Evolutionary conservation across 345 rosid species (phyloP).

Genomic region (Cardamine chenopodiifolia): DNA sequence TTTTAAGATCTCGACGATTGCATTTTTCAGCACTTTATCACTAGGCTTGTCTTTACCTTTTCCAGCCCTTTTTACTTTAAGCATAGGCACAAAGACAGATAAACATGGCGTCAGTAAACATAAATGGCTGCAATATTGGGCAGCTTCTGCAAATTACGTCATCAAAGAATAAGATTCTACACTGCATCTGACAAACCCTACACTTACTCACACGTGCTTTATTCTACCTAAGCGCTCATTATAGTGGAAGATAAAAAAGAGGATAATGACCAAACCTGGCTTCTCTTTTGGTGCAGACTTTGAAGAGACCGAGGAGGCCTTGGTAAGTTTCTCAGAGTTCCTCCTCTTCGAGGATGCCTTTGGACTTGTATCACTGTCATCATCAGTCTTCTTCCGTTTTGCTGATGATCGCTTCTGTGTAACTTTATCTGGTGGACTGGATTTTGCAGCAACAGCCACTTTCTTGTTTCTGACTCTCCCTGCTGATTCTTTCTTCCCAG

Average conservation of each 20-base stretch:
- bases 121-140: constrained; percentile 10
- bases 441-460: constrained; percentile 42
- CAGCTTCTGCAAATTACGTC: constrained; percentile 1
- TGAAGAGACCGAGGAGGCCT: constrained; percentile 54
- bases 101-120: constrained; percentile 30
- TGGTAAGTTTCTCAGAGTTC: constrained; percentile 47
- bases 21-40: constrained; percentile 63
- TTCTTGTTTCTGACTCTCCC: constrained; percentile 65
- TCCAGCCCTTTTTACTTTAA: constrained; percentile 53
- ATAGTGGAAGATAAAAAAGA: neutral
- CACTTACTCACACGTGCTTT: neutral
- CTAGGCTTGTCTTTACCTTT: constrained; percentile 75
- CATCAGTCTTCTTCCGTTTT: constrained; percentile 55
- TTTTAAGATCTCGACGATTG: constrained; percentile 72
- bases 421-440: constrained; percentile 59
- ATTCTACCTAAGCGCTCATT: neutral
- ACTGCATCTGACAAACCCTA: constrained; percentile 15
- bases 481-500: constrained; percentile 57
- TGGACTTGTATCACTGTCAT: constrained; percentile 63
- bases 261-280: constrained; percentile 45
- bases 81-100: constrained; percentile 30
- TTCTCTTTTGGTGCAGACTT: constrained; percentile 73
- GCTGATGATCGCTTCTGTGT: constrained; percentile 54
- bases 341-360: constrained; percentile 65
- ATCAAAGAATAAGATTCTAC: constrained; percentile 17